Base-by-base conservation (phyloP, 495 filamentous ascomycete genomes). In the Cudoniella acicularis region DNA sequence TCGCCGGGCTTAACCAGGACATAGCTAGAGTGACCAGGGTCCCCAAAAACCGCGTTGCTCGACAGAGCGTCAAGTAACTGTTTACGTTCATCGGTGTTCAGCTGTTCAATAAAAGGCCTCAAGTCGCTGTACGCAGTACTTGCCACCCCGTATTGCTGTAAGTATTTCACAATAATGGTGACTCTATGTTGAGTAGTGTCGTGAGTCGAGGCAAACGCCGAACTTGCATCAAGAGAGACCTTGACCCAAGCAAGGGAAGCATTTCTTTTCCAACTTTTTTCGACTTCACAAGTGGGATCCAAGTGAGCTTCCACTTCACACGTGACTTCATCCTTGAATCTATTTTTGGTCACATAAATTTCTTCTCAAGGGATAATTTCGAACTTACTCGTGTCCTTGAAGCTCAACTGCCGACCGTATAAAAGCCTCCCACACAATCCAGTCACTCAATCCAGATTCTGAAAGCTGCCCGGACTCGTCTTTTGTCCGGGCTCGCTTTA, bases 201-300 rank as follows among this genome's bases (percentile, higher is more conserved):
- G 13, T 47, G 43, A 42, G 10, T 40, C 20, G 18, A 24, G 10
- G 36, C 30, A 25, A 56, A 59, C 4, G 56, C 6, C 3, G 36
- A 18, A 8, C 9, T 16, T 2, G 3, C 41, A 13, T 63, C 45
- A 23, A 63, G 63, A 21, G 20, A 10, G 13, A 66, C 25, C 40
- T 49, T 64, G 10, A 69, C 49, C 55, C 36, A 52, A 20, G 67
- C 67, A 2, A 69, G 59, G 41, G 59, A 64, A 2, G 67, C 67
- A 57, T 67, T 69, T 67, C 67, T 43, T 50, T 42, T 52, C 59
- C 60, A 67, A 23, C 56, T 66, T 30, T 69, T 69, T 24, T 66
- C 64, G 45, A 69, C 49, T 1, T 61, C 64, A 41, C 57, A 62
- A 13, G 21, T 24, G 13, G 60, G 57, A 26, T 62, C 61, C 30